phyloP scores from a whole-genome alignment of 257 asterid species.

The Solanum habrochaites region DNA sequence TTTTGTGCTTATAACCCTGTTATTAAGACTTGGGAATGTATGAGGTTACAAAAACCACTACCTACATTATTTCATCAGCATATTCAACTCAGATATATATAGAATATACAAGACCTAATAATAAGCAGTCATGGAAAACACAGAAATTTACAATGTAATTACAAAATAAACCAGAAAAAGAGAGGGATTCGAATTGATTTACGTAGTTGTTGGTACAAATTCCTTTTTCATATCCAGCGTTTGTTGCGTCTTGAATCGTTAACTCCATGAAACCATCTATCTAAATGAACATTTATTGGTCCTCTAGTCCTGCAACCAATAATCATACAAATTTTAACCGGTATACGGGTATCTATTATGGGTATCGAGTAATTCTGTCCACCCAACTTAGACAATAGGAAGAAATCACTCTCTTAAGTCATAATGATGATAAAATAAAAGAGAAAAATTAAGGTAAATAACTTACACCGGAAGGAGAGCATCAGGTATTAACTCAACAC shows the following conservation, averaged over 20 bases:
- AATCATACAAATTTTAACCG: neutral
- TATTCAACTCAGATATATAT: no score
- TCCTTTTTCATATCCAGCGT: constrained; percentile 36
- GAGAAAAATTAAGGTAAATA: neutral
- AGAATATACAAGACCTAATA: no score
- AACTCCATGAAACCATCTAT: constrained; percentile 89
- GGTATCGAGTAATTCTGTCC: neutral
- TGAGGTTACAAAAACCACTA: no score
- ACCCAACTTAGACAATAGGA: neutral
- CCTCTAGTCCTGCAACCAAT: constrained; percentile 48
- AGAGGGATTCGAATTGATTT: neutral
- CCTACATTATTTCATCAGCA: no score
- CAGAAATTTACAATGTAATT: neutral
- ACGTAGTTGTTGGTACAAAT: neutral
- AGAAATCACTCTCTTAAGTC: neutral
- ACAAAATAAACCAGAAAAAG: neutral
- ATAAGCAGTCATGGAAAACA: no score
- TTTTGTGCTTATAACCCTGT: no score
- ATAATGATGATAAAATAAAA: neutral
- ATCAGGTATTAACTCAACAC: constrained; percentile 60
- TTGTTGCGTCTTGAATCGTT: constrained; percentile 55
- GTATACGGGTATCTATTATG: accelerated
- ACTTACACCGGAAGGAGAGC: constrained; percentile 72
- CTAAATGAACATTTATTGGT: constrained; percentile 62
- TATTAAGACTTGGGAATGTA: no score